Evolutionary conservation across 108 stramenopile species (phyloP), one percentile per base, ranked within the genome.

Genomic region (Fragilaria crotonensis): DNA sequence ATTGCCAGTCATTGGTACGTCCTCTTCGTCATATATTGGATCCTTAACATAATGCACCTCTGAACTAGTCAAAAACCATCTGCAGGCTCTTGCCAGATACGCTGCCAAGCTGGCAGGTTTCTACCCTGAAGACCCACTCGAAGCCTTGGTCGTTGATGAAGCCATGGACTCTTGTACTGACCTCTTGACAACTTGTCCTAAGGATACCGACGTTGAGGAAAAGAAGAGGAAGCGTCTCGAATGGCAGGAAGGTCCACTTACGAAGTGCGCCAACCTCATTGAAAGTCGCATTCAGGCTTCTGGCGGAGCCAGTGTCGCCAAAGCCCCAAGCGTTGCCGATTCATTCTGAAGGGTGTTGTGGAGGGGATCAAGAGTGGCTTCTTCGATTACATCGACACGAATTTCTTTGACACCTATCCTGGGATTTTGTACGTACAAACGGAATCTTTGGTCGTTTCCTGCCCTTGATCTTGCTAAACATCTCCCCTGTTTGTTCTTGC

Each of bases 111-210:
- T 47, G 33, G 59, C 52, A 19, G 66, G 59, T 9, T 45, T 58
- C 20, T 67, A 67, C 45, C 66, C 66, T 27, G 46, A 26, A 11
- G 59, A 60, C 45, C 19, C 14, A 19, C 26, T 67, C 20, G 20
- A 67, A 30, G 66, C 66, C 18, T 33, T 66, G 48, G 47, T 46
- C 11, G 54, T 44, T 3, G 64, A 66, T 30, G 54, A 56, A 29
- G 64, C 29, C 22, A 26, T 56, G 3, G 64, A 66, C 5, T 27
- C 48, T 47, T 33, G 57, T 19, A 59, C 49, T 47, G 64, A 66
- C n/a, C 28, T 66, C 4, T 49, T 31, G 25, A 25, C 7, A 2
- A 9, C 18, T n/a, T 41, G 36, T 41, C 36, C 36, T 41, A 11
- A 21, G 49, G 49, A 7, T 25, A 21, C 7, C 7, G 49, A 50